Conservation (phyloP, 2,329 filamentous ascomycete species). For the Elsinoe fawcettii region DNA sequence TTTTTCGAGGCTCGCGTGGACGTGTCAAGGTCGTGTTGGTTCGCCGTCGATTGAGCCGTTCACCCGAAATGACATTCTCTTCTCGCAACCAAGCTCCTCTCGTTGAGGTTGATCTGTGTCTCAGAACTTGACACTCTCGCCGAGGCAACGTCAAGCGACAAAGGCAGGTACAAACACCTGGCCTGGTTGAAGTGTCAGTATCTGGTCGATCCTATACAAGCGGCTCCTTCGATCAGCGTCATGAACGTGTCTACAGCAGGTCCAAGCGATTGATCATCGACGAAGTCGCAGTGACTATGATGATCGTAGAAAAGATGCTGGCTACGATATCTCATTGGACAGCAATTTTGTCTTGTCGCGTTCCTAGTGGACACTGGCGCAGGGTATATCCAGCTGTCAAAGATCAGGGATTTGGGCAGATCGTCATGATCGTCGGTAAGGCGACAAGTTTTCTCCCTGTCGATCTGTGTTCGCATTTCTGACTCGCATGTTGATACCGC, state of each 20-base stretch:
- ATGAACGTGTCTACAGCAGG: neutral
- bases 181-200: neutral
- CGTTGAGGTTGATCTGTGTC: neutral
- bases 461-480: constrained; percentile 11
- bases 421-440: constrained; percentile 1
- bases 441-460: constrained; percentile 3
- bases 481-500: neutral
- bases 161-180: neutral
- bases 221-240: constrained; percentile 10
- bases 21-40: neutral
- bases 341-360: neutral
- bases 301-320: neutral
- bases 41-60: neutral
- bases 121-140: neutral
- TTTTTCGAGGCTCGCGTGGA: neutral
- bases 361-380: constrained; percentile 4
- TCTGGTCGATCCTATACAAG: neutral
- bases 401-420: neutral
- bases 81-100: neutral
- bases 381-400: constrained; percentile 4
- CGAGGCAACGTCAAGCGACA: neutral
- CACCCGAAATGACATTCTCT: neutral
- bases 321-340: neutral
- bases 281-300: neutral
- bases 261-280: neutral